Evolutionary conservation across 1,284 basidiomycete species (phyloP).

Genomic region (Volvariella volvacea): DNA sequence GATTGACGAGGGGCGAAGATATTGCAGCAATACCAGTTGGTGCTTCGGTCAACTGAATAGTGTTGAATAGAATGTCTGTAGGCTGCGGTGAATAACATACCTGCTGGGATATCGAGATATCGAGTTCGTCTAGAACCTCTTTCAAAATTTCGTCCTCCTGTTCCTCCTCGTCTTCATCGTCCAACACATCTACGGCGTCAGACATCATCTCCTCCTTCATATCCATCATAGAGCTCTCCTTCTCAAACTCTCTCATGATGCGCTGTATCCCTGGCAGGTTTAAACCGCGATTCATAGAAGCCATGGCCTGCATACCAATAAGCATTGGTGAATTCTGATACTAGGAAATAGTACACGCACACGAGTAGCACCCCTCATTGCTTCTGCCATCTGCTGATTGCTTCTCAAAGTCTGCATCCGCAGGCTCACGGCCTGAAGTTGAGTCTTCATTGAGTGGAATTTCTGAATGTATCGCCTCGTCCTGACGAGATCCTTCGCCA

Average conservation of each 20-base stretch:
- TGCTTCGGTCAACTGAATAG: constrained; percentile 69
- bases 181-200: constrained; percentile 97
- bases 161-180: constrained; percentile 92
- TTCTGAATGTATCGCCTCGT: constrained; percentile 95
- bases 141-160: constrained; percentile 95
- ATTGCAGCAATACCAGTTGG: constrained; percentile 65
- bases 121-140: constrained; percentile 97
- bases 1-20: constrained; percentile 57
- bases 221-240: constrained; percentile 96
- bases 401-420: constrained; percentile 95
- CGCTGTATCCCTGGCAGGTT: constrained; percentile 93
- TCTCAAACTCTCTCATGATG: constrained; percentile 98
- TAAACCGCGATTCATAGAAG: constrained; percentile 92
- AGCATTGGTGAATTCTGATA: constrained; percentile 2
- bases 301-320: constrained; percentile 77
- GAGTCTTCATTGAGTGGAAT: constrained; percentile 98
- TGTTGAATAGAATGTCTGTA: constrained; percentile 7
- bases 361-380: constrained; percentile 96
- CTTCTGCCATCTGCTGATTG: constrained; percentile 99
- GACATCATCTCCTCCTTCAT: constrained; percentile 99
- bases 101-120: constrained; percentile 87
- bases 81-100: constrained; percentile 34
- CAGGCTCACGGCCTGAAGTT: constrained; percentile 93
- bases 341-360: constrained; percentile 39
- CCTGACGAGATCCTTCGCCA: constrained; percentile 97